Evolutionary conservation across 2,329 filamentous ascomycete genomes (phyloP).

Genomic region (Botryosphaeria dothidea): DNA sequence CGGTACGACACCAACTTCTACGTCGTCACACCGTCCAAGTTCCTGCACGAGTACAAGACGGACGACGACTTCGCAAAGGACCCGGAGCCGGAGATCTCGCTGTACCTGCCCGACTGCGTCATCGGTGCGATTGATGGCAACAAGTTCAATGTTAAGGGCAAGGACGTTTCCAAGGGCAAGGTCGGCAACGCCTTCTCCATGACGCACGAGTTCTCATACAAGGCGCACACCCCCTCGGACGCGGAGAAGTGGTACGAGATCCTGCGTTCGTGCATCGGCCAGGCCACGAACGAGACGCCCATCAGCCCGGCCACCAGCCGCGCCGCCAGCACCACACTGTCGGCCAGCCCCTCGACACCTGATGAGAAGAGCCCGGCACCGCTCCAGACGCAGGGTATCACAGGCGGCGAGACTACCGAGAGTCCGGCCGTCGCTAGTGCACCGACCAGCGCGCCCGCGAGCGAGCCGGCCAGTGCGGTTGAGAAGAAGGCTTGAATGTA

Average conservation of each 20-base stretch:
- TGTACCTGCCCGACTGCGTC: conserved; percentile 88
- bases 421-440: conserved; percentile 8
- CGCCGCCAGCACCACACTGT: conserved; percentile 31
- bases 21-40: conserved; percentile 84
- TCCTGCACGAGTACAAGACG: conserved; percentile 94
- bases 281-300: conserved; percentile 44
- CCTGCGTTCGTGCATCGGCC: conserved; percentile 63
- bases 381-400: conserved; percentile 35
- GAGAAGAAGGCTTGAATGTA: conserved; percentile 29
- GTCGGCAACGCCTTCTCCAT: conserved; percentile 80
- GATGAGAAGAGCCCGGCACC: conserved; percentile 26
- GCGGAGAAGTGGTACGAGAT: conserved; percentile 83
- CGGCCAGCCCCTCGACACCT: conserved; percentile 16
- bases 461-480: conserved; percentile 25
- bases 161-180: conserved; percentile 77
- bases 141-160: conserved; percentile 95
- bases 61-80: conserved; percentile 74
- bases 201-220: conserved; percentile 79
- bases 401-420: conserved; percentile 24
- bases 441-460: background rate
- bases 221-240: conserved; percentile 77
- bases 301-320: conserved; percentile 34
- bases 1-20: conserved; percentile 83
- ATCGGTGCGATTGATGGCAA: conserved; percentile 71
- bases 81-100: conserved; percentile 79